Conservation (phyloP, 176 grass and related monocot genomes). For the Cymbopogon citratus region DNA sequence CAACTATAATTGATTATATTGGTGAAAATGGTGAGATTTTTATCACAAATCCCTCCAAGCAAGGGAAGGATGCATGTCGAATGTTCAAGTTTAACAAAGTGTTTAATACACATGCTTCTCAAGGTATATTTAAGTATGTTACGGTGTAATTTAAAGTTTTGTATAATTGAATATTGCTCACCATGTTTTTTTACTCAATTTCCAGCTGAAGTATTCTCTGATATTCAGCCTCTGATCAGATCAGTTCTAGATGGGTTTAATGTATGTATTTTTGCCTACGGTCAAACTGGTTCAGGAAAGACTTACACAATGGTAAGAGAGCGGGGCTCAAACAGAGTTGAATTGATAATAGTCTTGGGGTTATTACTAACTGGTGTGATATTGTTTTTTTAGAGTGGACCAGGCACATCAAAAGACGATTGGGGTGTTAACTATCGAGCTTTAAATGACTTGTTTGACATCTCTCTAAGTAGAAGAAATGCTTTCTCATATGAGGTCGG, state of each 20-base stretch:
- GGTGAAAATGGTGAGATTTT: constrained; percentile 91
- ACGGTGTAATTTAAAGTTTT: background rate
- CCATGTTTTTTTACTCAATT: constrained; percentile 2
- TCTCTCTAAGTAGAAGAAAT: constrained; percentile 79
- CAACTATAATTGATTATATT: constrained; percentile 76
- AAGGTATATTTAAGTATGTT: constrained; percentile 60
- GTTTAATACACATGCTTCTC: constrained; percentile 58
- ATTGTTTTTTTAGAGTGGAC: constrained; percentile 63
- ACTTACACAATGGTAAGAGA: constrained; percentile 92
- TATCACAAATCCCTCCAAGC: constrained; percentile 81
- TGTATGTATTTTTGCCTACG: constrained; percentile 99
- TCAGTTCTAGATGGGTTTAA: constrained; percentile 99
- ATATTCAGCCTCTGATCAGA: constrained; percentile 86
- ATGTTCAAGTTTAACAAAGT: constrained; percentile 99
- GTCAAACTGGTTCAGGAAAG: constrained; percentile 97
- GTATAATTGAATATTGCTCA: constrained; percentile 6
- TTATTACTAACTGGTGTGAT: constrained; percentile 11
- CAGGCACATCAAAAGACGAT: constrained; percentile 84
- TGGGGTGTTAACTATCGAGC: constrained; percentile 99
- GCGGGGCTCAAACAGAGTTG: background rate
- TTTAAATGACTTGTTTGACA: constrained; percentile 89
- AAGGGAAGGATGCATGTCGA: constrained; percentile 81
- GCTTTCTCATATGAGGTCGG: constrained; percentile 83
- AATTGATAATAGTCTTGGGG: background rate
- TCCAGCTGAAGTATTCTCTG: constrained; percentile 88